phyloP scores from a whole-genome alignment of 2,329 filamentous ascomycete genomes.

The Pezicula radicicola region DNA sequence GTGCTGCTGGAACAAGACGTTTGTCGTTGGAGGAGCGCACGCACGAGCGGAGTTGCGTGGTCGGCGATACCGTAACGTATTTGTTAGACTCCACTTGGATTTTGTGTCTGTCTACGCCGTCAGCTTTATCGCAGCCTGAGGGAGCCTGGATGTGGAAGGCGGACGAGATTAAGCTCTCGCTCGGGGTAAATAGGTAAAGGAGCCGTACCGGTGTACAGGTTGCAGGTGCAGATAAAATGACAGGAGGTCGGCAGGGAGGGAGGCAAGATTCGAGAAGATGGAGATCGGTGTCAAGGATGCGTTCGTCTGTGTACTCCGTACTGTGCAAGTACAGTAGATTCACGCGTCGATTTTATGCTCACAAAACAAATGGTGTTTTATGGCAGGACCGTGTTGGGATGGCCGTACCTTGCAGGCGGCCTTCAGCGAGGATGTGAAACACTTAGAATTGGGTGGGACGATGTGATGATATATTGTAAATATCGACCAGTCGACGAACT shows the following conservation, averaged over 20 bases:
- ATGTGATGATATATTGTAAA: neutral
- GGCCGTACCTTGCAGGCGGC: neutral
- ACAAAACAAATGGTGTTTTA: neutral
- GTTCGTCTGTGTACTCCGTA: neutral
- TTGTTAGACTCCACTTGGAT: conserved; percentile 1
- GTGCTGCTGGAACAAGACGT: neutral
- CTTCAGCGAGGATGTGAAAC: too few relatives aligned
- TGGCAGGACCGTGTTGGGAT: neutral
- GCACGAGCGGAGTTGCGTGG: neutral
- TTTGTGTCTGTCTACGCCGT: neutral
- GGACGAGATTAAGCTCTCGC: neutral
- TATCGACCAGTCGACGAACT: neutral
- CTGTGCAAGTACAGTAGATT: too few relatives aligned
- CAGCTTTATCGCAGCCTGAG: neutral
- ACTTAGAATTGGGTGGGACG: neutral
- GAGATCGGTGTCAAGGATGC: neutral
- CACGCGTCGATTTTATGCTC: neutral
- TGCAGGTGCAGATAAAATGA: too few relatives aligned
- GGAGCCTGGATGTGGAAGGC: neutral
- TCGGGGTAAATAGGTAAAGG: too few relatives aligned
- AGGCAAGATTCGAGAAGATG: neutral
- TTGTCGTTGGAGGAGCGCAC: neutral
- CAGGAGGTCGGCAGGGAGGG: neutral
- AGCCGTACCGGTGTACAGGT: too few relatives aligned
- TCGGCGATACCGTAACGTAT: neutral